Evolutionary conservation across 352 stramenopile species (phyloP).

Genomic region (Phytophthora syringae): DNA sequence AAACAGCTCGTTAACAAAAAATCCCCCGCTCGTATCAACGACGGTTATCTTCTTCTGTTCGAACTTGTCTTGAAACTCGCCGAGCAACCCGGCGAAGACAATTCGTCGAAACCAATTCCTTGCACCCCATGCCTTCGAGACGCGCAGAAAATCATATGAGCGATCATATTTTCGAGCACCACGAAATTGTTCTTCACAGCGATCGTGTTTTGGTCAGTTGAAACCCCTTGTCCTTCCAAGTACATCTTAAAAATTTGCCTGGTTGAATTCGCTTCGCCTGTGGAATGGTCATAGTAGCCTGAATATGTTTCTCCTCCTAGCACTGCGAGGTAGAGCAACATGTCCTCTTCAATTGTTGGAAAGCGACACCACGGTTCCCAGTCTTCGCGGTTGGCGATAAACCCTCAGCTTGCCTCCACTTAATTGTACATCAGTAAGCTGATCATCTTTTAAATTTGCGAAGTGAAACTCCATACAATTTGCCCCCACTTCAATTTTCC

Average conservation of each 20-base stretch:
- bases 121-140: slow-evolving; percentile 29
- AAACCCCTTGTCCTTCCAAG: neutral
- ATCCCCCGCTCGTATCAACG: no score
- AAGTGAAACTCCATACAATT: neutral
- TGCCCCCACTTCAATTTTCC: no score
- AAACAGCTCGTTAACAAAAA: no score
- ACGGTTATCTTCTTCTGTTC: no score
- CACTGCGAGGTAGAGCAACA: slow-evolving; percentile 17
- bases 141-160: slow-evolving; percentile 32
- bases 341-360: slow-evolving; percentile 7
- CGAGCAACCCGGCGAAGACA: no score
- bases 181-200: neutral
- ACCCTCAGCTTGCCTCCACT: neutral
- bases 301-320: slow-evolving; percentile 15
- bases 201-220: neutral
- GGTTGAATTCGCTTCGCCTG: no score
- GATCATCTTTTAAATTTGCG: slow-evolving; percentile 8
- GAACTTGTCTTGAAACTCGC: no score
- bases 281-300: neutral
- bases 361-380: slow-evolving; percentile 3
- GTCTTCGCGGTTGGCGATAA: neutral
- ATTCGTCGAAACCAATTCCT: slow-evolving; percentile 20
- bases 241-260: no score
- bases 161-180: slow-evolving; percentile 31
- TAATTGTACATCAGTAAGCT: neutral